Conservation (phyloP, 441 rosid genomes). For the Syzygium syzygioides region DNA sequence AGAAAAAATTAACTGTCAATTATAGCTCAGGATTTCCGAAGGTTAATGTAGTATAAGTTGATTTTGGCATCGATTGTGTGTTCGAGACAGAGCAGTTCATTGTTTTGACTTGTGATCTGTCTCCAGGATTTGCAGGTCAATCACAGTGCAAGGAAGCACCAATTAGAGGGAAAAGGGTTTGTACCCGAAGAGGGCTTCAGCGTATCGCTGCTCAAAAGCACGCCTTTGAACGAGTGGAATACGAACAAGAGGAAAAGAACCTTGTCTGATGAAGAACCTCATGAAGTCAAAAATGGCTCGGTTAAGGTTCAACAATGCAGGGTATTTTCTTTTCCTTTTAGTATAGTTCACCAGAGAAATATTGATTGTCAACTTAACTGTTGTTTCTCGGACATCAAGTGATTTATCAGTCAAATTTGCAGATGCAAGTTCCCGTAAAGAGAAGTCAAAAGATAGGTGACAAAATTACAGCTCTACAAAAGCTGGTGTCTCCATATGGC, state of each 20-base stretch:
- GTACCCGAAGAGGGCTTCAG: not conserved
- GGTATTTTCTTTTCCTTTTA: slow-evolving; percentile 9
- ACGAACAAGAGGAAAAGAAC: slow-evolving; percentile 28
- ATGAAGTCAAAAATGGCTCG: not conserved
- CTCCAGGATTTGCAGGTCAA: slow-evolving; percentile 10
- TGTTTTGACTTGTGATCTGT: not conserved
- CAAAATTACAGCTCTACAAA: slow-evolving; percentile 58
- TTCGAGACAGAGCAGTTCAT: not conserved
- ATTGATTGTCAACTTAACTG: not conserved
- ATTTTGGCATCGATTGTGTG: not conserved
- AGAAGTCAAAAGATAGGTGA: slow-evolving; percentile 63
- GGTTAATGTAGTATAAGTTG: not conserved
- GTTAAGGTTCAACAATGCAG: slow-evolving; percentile 3
- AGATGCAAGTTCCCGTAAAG: slow-evolving; percentile 29
- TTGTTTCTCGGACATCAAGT: not conserved
- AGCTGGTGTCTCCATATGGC: slow-evolving; percentile 73
- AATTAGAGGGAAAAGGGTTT: not conserved
- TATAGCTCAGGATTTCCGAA: not conserved
- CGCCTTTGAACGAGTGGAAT: slow-evolving; percentile 13
- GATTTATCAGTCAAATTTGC: not conserved
- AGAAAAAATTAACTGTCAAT: not conserved
- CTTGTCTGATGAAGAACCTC: slow-evolving; percentile 1
- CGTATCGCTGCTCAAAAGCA: not conserved
- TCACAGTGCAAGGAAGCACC: slow-evolving; percentile 14
- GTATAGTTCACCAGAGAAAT: not conserved